phyloP scores from a whole-genome alignment of 139 green algal species.

The Coelastrella sp. region DNA sequence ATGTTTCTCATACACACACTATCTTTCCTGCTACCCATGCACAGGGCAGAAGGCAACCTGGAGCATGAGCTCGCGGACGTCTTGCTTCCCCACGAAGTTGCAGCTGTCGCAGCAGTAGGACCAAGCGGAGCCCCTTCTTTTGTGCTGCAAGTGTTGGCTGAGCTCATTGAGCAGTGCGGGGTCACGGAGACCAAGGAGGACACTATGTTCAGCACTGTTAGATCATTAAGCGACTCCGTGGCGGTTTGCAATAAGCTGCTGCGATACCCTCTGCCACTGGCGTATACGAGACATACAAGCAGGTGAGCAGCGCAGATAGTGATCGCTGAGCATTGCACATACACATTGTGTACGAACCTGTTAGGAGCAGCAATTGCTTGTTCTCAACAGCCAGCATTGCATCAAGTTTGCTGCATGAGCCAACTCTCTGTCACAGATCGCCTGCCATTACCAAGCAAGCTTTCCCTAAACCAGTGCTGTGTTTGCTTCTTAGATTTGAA shows the following conservation, averaged over 20 bases:
- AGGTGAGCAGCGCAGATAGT: no score
- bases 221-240: constrained; percentile 12
- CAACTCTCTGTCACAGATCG: no score
- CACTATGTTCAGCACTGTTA: constrained; percentile 32
- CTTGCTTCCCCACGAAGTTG: constrained; percentile 41
- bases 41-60: constrained; percentile 19
- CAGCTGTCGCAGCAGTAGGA: constrained; percentile 38
- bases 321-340: no score
- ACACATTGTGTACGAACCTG: no score
- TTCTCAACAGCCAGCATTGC: no score
- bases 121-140: constrained; percentile 32
- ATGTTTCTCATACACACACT: no score
- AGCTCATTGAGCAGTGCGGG: constrained; percentile 46
- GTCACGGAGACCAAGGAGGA: constrained; percentile 41
- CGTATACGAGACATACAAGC: constrained; percentile 53
- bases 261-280: constrained; percentile 54
- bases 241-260: constrained; percentile 48
- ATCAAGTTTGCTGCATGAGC: no score
- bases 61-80: constrained; percentile 15
- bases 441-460: no score
- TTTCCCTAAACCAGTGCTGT: no score
- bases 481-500: no score
- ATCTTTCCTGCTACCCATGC: not conserved
- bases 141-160: constrained; percentile 48
- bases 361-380: no score